These are phyloP conservation scores for Shiraia sp. DNA, from an alignment of 2,329 filamentous ascomycete genomes.

Conservation along the genomic window DNA sequence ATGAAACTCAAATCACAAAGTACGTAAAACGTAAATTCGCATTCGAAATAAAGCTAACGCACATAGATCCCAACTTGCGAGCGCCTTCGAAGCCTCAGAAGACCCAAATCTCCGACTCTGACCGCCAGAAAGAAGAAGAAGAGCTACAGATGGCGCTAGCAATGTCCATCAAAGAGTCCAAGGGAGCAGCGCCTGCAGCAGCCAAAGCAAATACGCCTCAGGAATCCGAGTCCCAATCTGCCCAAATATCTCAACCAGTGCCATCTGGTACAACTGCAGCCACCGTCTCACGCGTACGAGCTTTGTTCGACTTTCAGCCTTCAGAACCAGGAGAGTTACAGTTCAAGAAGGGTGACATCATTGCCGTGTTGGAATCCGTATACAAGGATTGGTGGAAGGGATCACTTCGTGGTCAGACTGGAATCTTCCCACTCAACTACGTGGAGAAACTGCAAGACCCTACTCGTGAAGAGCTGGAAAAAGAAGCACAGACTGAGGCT, in stretches of 20 bases:
- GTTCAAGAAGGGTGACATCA: constrained; percentile 95
- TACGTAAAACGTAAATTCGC: constrained; percentile 28
- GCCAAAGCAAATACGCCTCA: constrained; percentile 48
- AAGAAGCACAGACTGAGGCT: constrained; percentile 92
- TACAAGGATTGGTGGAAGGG: constrained; percentile 99
- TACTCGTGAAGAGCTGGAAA: constrained; percentile 89
- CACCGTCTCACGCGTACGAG: constrained; percentile 91
- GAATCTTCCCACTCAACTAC: constrained; percentile 98
- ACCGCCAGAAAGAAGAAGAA: constrained; percentile 94
- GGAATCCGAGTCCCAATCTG: constrained; percentile 34
- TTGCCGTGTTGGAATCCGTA: constrained; percentile 94
- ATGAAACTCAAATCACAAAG: constrained; percentile 77
- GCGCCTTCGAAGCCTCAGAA: constrained; percentile 93
- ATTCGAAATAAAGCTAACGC: constrained; percentile 22
- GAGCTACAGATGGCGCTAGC: constrained; percentile 95
- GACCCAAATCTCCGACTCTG: constrained; percentile 83
- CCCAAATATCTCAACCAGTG: constrained; percentile 60
- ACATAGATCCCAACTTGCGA: constrained; percentile 82
- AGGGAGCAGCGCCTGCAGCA: constrained; percentile 45
- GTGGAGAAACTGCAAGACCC: constrained; percentile 97
- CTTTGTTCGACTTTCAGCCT: constrained; percentile 91
- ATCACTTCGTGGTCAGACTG: constrained; percentile 88
- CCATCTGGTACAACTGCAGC: constrained; percentile 89
- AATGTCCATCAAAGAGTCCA: constrained; percentile 87
- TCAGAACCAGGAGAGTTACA: constrained; percentile 93